These are phyloP conservation scores for Fomitopsis schrenkii DNA, from an alignment of 1,284 basidiomycete species.

Conservation along the genomic window DNA sequence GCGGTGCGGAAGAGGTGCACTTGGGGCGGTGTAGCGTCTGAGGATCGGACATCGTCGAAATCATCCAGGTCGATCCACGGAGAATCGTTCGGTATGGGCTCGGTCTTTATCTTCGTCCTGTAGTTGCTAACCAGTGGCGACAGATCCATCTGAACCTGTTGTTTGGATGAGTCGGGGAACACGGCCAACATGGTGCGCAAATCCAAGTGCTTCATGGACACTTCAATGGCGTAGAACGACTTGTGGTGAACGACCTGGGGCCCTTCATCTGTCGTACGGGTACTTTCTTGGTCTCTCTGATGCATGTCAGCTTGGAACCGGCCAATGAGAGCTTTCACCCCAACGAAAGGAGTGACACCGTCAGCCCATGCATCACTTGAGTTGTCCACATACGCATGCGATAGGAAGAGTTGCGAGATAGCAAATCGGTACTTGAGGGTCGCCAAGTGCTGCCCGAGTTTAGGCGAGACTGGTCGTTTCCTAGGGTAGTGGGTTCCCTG, in stretches of 20 bases:
- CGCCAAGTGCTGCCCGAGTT: constrained; percentile 85
- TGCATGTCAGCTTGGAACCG: constrained; percentile 90
- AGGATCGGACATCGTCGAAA: constrained; percentile 79
- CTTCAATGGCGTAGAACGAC: constrained; percentile 90
- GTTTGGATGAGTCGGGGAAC: constrained; percentile 71
- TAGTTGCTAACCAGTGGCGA: constrained; percentile 47
- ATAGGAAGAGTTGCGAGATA: constrained; percentile 77
- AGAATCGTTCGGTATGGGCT: constrained; percentile 36
- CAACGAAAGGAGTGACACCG: constrained; percentile 79
- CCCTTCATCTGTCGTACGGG: constrained; percentile 45
- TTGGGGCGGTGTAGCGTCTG: constrained; percentile 49
- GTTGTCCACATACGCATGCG: constrained; percentile 86
- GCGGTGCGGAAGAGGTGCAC: constrained; percentile 73
- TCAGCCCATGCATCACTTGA: constrained; percentile 72
- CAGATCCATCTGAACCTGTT: constrained; percentile 43
- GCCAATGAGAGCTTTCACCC: constrained; percentile 80
- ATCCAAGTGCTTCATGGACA: constrained; percentile 76
- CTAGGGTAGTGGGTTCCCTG: constrained; percentile 82
- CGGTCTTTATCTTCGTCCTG: constrained; percentile 39
- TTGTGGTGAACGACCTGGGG: constrained; percentile 71
- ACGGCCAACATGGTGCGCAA: constrained; percentile 77
- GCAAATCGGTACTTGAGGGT: constrained; percentile 92
- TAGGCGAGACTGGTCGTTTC: constrained; percentile 73
- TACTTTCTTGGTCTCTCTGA: constrained; percentile 83
- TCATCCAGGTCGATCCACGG: constrained; percentile 83